Conservation (phyloP, 495 filamentous ascomycete genomes). For the Lentithecium fluviatile region DNA sequence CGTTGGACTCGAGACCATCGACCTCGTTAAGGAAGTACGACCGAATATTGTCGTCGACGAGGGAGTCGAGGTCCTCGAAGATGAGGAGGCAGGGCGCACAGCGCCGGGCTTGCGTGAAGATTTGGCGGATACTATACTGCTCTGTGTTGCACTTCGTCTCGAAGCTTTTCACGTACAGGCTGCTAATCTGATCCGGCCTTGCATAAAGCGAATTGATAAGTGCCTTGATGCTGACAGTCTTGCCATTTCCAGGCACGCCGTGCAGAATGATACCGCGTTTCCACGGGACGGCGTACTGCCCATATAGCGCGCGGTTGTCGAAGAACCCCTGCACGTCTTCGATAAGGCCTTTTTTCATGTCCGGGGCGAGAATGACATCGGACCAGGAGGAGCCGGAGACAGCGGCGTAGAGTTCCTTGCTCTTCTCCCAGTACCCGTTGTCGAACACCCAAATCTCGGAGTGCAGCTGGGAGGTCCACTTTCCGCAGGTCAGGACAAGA, state of each 20-base stretch:
- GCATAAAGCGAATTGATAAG: constrained; percentile 58
- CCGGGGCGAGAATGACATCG: constrained; percentile 34
- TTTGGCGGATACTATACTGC: constrained; percentile 36
- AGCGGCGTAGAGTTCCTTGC: constrained; percentile 28
- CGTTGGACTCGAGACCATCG: constrained; percentile 60
- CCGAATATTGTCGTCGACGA: constrained; percentile 54
- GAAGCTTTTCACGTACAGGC: constrained; percentile 57
- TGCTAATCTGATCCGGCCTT: constrained; percentile 44
- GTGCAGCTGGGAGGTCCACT: constrained; percentile 32
- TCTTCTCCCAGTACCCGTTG: constrained; percentile 32
- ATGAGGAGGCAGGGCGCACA: constrained; percentile 51
- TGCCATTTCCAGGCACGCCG: constrained; percentile 58
- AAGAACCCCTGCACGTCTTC: constrained; percentile 38
- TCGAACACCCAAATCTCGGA: constrained; percentile 37
- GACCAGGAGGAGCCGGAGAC: constrained; percentile 29
- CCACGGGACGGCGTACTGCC: constrained; percentile 33
- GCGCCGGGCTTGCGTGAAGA: constrained; percentile 40
- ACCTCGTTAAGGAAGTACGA: constrained; percentile 72
- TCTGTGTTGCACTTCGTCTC: constrained; percentile 20
- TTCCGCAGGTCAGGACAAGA: constrained; percentile 22
- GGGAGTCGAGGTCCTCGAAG: constrained; percentile 66
- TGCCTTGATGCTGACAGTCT: constrained; percentile 69
- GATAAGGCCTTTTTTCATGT: constrained; percentile 32
- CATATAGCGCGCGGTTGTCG: constrained; percentile 27
- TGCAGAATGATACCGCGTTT: constrained; percentile 51